Base-by-base conservation (phyloP, 2,329 filamentous ascomycete species). In the Colletotrichum caudatum region DNA sequence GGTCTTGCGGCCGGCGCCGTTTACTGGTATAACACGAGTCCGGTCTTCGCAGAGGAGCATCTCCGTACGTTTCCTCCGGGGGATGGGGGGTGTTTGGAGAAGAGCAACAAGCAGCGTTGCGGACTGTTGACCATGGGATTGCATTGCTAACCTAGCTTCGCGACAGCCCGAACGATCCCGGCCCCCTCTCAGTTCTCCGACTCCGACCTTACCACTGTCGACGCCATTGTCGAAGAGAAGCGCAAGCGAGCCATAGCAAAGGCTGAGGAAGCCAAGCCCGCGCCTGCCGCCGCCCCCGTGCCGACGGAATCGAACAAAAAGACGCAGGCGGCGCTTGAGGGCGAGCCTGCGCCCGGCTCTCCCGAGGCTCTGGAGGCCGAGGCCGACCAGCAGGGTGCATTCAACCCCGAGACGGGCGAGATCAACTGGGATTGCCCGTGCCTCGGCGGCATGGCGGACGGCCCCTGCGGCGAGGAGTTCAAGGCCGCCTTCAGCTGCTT, bases 391-490 rank as follows among this genome's bases (percentile, higher is more conserved):
- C 91, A 98, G 82, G 96, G 94, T 67, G 96, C 96, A 1, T 99
- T 98, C 85, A 97, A 99, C 82, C 94, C 95, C 3, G 96, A 98
- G 85, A 99, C 96, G 12, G 96, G 96, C 76, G 96, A 99, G 88
- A 99, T 99, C 84, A 99, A 99, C 87, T 99, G 96, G 96, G 96
- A 98, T 81, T 99, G 96, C 82, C 96, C 96, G 20, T 99, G 96
- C 81, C 85, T 99, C 44, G 96, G 96, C 60, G 96, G 96, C 64
- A 99, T 99, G 96, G 96, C 96, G 9, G 85, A 97, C 79, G 96
- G 96, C 0, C 96, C 96, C 65, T 99, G 96, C 80, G 96, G 96
- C 59, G 94, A 97, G 80, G 91, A 98, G 78, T 99, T 99, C 88
- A 94, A 92, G 85, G 91, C 91, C 33, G 96, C 96, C 0, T 99